phyloP scores from a whole-genome alignment of 2,329 filamentous ascomycete genomes.

The Xylaria sp. region DNA sequence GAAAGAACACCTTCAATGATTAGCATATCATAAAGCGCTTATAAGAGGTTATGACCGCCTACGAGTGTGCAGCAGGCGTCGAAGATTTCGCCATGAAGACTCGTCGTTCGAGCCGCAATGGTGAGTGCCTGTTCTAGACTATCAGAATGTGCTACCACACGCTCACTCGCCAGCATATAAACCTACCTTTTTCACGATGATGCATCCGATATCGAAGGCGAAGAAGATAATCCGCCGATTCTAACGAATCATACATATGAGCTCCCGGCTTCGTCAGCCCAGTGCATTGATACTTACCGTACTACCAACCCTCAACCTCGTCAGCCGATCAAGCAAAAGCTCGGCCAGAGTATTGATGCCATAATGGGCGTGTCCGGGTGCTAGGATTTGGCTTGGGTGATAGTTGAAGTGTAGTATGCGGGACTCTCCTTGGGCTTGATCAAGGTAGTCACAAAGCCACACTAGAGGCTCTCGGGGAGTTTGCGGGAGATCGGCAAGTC shows the following conservation, averaged over 20 bases:
- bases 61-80: slow-evolving; percentile 9
- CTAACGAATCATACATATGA: not conserved
- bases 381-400: not conserved
- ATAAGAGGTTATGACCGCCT: not conserved
- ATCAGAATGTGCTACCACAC: not conserved
- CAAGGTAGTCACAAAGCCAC: not conserved
- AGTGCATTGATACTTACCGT: not conserved
- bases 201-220: slow-evolving; percentile 3
- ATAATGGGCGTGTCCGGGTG: not conserved
- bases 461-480: not conserved
- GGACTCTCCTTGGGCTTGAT: not conserved
- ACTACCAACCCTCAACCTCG: not conserved
- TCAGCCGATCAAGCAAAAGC: not conserved
- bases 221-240: not conserved
- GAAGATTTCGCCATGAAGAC: slow-evolving; percentile 4
- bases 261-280: not conserved
- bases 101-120: not conserved
- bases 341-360: not conserved
- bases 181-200: slow-evolving; percentile 8
- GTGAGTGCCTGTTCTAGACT: slow-evolving; percentile 1
- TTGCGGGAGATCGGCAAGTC: not conserved
- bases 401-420: slow-evolving; percentile 11
- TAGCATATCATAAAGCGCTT: not conserved
- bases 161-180: not conserved
- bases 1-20: slow-evolving; percentile 4